Percentiles rank a stretch among this genome's conserved stretches.
phyloP scores from a whole-genome alignment of 2,329 filamentous ascomycete genomes.

The Cercospora sesami region DNA sequence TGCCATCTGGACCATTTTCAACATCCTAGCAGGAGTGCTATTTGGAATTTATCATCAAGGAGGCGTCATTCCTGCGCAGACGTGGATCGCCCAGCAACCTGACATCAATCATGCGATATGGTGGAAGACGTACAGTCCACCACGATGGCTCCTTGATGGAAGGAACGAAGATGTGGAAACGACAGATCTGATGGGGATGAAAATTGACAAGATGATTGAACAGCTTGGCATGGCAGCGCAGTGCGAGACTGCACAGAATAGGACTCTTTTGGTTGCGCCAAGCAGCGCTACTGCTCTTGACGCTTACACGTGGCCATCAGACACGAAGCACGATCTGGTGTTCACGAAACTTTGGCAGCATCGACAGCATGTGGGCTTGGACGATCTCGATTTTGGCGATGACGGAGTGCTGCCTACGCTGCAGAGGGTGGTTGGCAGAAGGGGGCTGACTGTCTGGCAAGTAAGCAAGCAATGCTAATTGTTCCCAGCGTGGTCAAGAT shows the following conservation, averaged over 20 bases:
- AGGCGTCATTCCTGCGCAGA: constrained; percentile 72
- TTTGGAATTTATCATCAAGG: constrained; percentile 85
- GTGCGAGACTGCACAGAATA: constrained; percentile 58
- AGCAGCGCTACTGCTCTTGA: constrained; percentile 70
- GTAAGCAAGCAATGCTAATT: constrained; percentile 42
- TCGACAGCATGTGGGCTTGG: constrained; percentile 68
- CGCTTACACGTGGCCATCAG: constrained; percentile 43
- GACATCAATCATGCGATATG: constrained; percentile 69
- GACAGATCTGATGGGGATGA: constrained; percentile 71
- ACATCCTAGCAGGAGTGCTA: constrained; percentile 64
- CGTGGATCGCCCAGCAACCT: constrained; percentile 69
- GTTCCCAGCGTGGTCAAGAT: neutral
- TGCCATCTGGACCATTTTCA: constrained; percentile 66
- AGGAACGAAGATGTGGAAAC: constrained; percentile 72
- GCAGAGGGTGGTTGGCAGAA: constrained; percentile 56
- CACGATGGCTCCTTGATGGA: constrained; percentile 75
- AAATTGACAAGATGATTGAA: constrained; percentile 60
- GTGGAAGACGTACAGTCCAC: constrained; percentile 86
- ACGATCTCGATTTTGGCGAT: constrained; percentile 76
- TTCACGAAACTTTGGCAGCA: constrained; percentile 72
- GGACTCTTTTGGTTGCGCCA: constrained; percentile 64
- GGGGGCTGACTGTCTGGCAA: constrained; percentile 50
- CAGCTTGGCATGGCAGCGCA: constrained; percentile 61
- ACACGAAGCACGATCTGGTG: constrained; percentile 31
- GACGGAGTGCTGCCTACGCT: constrained; percentile 74